phyloP scores from a whole-genome alignment of 83 land plant genomes.

The Diphasiastrum complanatum region DNA sequence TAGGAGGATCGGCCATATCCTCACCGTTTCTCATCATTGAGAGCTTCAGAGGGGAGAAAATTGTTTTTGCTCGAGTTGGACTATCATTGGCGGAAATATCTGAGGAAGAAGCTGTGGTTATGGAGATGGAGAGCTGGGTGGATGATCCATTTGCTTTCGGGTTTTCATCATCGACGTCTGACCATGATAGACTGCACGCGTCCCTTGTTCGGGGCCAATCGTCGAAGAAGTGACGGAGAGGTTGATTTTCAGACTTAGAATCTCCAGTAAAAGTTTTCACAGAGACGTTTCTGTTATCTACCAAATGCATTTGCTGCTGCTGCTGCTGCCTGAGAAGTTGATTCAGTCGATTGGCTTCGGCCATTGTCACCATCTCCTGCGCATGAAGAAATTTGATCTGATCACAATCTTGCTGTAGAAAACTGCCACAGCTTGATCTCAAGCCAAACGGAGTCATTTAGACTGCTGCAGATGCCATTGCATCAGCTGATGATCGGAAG shows the following conservation, averaged over 20 bases:
- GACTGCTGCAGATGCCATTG: not conserved
- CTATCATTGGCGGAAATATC: slow-evolving; percentile 38
- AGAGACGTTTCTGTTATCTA: too few relatives aligned
- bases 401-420: too few relatives aligned
- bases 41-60: slow-evolving; percentile 42
- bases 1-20: slow-evolving; percentile 26
- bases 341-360: too few relatives aligned
- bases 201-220: slow-evolving; percentile 46
- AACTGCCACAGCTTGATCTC: too few relatives aligned
- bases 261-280: slow-evolving; percentile 6
- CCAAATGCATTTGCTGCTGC: slow-evolving; percentile 15
- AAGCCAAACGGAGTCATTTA: not conserved
- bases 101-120: slow-evolving; percentile 34
- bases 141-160: slow-evolving; percentile 12
- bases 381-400: too few relatives aligned
- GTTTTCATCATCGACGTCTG: slow-evolving; percentile 28
- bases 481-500: not conserved
- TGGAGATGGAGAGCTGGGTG: slow-evolving; percentile 61
- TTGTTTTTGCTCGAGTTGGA: slow-evolving; percentile 30
- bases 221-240: slow-evolving; percentile 49
- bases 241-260: slow-evolving; percentile 15
- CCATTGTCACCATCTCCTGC: too few relatives aligned
- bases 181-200: slow-evolving; percentile 34
- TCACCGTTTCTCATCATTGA: slow-evolving; percentile 22
- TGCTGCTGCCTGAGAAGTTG: too few relatives aligned